Base-by-base conservation (phyloP, 148 eudicot genomes). In the Nepenthes mirabilis region DNA sequence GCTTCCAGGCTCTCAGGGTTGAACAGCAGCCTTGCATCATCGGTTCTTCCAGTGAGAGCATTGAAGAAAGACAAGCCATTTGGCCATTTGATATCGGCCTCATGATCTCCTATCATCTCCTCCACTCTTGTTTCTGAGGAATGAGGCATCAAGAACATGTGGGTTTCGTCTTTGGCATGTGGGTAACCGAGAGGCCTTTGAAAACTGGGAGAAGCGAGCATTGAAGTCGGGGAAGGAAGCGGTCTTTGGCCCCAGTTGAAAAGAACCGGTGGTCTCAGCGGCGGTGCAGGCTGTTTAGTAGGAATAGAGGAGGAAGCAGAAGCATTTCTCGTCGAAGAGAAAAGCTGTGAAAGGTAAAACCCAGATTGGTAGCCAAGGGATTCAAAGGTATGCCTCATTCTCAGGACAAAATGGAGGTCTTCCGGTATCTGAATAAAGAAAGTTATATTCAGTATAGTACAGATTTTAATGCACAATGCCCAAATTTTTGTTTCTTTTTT, bases 311-410 rank as follows among this genome's bases (percentile, higher is more conserved):
- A 59, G 32, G 97, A 67, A 6, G 86, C 65, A 5, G 80, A 65
- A 47, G 72, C 48, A 61, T 74, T 83, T 51, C 96, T 63, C 14
- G 72, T 84, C 9, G 95, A 82, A 6, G 96, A 82, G 77, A 91
- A 91, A 32, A 91, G 83, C 62, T 91, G 96, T 11, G 98, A 91
- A 23, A 91, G 75, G 70, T 91, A 91, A 60, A 83, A 88, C 1
- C 98, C 96, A n/a, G 98, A 91, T 71, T 91, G 98, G 72, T 91
- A 88, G 63, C 90, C 90, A 33, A 88, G 73, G 10, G 94, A 83
- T 66, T 88, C 90, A 60, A 91, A 88, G 37, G 85, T 91, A 53
- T 88, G 98, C 72, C 91, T 83, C 94, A 91, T 91, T 76, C 95
- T 76, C 68, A 87, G 80, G 71, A 91, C 95, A 62, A 91, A 91